A percentile compares a stretch with the other conserved stretches of the same genome.
Evolutionary conservation across 73 alveolate species (phyloP).

Genomic region (Blepharisma stoltei): DNA sequence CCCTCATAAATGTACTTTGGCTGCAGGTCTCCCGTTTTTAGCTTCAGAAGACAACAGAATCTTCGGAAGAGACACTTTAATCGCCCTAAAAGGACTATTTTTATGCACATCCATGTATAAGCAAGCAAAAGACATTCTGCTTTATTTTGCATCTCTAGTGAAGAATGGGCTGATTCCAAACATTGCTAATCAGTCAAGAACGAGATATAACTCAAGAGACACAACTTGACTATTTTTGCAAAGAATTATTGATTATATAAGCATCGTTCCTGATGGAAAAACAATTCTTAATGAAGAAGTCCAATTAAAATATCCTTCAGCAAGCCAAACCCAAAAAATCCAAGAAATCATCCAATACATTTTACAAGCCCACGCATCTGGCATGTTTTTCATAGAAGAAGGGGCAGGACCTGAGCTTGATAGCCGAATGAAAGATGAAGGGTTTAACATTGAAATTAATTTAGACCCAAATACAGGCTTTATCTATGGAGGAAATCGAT

Average conservation of each 20-base stretch:
- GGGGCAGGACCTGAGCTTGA: slow-evolving; percentile 92
- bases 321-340: slow-evolving; percentile 51
- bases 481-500: slow-evolving; percentile 89
- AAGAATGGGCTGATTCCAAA: slow-evolving; percentile 97
- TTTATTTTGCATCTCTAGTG: slow-evolving; percentile 83
- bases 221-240: slow-evolving; percentile 81
- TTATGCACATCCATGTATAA: slow-evolving; percentile 66
- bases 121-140: slow-evolving; percentile 84
- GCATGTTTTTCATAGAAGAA: slow-evolving; percentile 91
- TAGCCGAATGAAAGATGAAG: slow-evolving; percentile 85
- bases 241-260: neutral
- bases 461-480: slow-evolving; percentile 88
- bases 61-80: slow-evolving; percentile 99
- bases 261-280: slow-evolving; percentile 2
- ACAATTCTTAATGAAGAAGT: neutral
- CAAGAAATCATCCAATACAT: slow-evolving; percentile 51
- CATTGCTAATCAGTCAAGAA: slow-evolving; percentile 68
- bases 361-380: slow-evolving; percentile 49
- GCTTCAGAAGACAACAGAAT: slow-evolving; percentile 89
- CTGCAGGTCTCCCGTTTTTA: slow-evolving; percentile 98
- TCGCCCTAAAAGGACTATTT: slow-evolving; percentile 89
- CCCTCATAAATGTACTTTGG: slow-evolving; percentile 33
- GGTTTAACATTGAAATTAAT: slow-evolving; percentile 81
- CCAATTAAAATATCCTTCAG: slow-evolving; percentile 24
- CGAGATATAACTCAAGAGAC: slow-evolving; percentile 96